Conservation (phyloP, 2,329 filamentous ascomycete genomes). For the Fusarium globosum region DNA sequence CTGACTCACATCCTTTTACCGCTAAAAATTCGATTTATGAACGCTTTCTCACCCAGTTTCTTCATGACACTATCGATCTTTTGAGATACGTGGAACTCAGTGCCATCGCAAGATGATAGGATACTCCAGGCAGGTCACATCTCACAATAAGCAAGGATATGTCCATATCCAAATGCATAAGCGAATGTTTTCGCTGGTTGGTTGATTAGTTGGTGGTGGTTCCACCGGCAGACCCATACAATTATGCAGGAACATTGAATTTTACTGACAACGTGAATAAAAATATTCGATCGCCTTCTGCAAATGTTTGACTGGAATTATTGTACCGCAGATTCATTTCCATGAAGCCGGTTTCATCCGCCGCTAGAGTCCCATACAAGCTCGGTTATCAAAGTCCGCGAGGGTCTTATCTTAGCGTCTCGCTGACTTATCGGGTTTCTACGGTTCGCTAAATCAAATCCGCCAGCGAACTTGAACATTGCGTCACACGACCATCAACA, state of each 20-base stretch:
- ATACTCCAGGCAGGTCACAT: no score
- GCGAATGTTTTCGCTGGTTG: background rate
- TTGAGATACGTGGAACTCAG: background rate
- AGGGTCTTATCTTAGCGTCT: background rate
- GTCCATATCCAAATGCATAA: background rate
- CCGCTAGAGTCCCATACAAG: background rate
- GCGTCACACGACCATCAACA: constrained; percentile 18
- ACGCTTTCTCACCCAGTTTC: background rate
- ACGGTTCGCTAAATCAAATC: background rate
- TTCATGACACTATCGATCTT: background rate
- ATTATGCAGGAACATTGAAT: background rate
- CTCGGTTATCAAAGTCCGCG: background rate
- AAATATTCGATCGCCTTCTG: background rate
- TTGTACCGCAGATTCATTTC: background rate
- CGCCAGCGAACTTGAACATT: constrained; percentile 3
- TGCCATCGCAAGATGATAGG: no score
- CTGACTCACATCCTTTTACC: rapidly evolving
- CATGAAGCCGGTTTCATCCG: constrained; percentile 15
- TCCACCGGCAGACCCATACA: background rate
- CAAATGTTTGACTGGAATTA: background rate
- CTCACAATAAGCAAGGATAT: background rate
- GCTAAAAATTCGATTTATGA: rapidly evolving
- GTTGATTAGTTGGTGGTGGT: background rate
- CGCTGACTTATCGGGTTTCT: constrained; percentile 3
- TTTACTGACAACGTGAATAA: no score